These are phyloP conservation scores for Penicillium sp. DNA, from an alignment of 2,329 filamentous ascomycete species.

Conservation along the genomic window DNA sequence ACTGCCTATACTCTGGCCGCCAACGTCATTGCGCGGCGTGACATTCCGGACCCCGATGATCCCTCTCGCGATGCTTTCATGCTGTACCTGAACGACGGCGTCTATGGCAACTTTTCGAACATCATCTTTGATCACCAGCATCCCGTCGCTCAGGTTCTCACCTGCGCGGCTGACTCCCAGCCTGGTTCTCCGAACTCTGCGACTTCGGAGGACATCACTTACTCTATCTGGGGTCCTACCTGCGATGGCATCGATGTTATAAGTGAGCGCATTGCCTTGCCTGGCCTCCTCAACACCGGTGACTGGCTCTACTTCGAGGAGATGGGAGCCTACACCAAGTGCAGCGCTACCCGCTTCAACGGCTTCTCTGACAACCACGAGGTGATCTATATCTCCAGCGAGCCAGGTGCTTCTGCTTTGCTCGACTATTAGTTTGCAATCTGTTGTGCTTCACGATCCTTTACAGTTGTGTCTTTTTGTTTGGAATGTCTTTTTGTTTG, in stretches of 20 bases:
- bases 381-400: constrained; percentile 91
- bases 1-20: constrained; percentile 91
- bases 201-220: constrained; percentile 61
- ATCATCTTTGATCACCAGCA: constrained; percentile 99
- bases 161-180: constrained; percentile 60
- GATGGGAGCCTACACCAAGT: constrained; percentile 98
- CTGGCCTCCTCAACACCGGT: constrained; percentile 77
- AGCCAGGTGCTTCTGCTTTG: constrained; percentile 77
- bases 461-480: constrained; percentile 5
- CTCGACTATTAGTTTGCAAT: constrained; percentile 47
- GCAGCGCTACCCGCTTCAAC: constrained; percentile 96
- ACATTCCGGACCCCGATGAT: constrained; percentile 66
- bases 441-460: constrained; percentile 6
- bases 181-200: constrained; percentile 47
- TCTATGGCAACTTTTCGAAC: constrained; percentile 98
- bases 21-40: constrained; percentile 92
- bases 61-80: constrained; percentile 66
- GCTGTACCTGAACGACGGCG: constrained; percentile 95
- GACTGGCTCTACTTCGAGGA: constrained; percentile 99
- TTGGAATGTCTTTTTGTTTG: neutral
- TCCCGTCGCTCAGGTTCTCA: constrained; percentile 77
- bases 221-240: constrained; percentile 97
- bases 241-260: constrained; percentile 98
- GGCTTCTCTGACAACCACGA: constrained; percentile 92
- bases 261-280: constrained; percentile 72